Base-by-base conservation (phyloP, 2,329 filamentous ascomycete genomes). In the Aspergillus brasiliensis region DNA sequence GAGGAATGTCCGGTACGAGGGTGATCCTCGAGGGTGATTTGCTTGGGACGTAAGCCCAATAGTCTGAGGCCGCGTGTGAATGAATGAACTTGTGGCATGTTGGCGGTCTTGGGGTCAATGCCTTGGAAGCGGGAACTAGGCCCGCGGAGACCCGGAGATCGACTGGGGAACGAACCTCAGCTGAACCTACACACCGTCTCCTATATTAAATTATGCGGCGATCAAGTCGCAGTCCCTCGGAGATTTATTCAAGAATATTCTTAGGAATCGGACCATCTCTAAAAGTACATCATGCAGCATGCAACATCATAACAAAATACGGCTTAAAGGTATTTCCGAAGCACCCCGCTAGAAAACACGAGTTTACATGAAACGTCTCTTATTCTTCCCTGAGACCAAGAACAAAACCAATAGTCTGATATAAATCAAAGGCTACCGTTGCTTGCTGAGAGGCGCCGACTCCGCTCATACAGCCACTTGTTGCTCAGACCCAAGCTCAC, bases 381-480 rank as follows among this genome's bases (percentile, higher is more conserved):
- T 38, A 58, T 49, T 58, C 53, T 48, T 46, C 55, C 25, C 53
- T 57, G 13, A 21, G 40, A 44, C 40, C 40, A 10, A 34, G 13
- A 34, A 13, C 40, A 19, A 11, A 19, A 42, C 40, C 40, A 42
- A 19, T 13, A 21, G 5, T 57, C 57, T 60, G 31, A 11, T 40
- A 60, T 28, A 34, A 34, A 59, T 42, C 31, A 27, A 57, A 61
- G 17, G 58, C 72, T 66, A 34, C 74, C 73, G 56, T 74, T 75
- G 61, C 73, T 76, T 11, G 75, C 68, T 37, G 76, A 78, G 23
- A 77, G 64, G 27, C 73, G 69, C 46, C 74, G 70, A 54, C 90
- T 89, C 77, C 88, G 91, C 76, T 97, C 92, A 72, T 97, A 98
- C 61, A 97, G 77, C 94, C 94, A 98, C 79, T 95, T 96, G 79